Base-by-base conservation (phyloP, 139 green algal species). In the Coelastrella sp. region DNA sequence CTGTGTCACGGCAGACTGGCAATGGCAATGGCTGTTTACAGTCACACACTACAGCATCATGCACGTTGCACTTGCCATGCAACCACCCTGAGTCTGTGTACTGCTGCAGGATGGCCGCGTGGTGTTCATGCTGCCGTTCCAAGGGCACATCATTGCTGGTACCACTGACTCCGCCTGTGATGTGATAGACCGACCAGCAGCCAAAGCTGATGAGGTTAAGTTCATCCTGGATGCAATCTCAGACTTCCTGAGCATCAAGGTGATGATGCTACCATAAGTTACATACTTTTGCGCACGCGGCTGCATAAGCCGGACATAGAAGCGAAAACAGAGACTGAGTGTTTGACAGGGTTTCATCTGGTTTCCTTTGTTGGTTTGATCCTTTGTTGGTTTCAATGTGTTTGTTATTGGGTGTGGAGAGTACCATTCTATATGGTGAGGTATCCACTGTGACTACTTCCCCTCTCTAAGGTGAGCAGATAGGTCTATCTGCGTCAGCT, bases 81-180 rank as follows among this genome's bases (percentile, higher is more conserved):
- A n/a, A n/a, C n/a, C n/a, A n/a, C n/a, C n/a, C n/a, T n/a, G n/a
- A n/a, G n/a, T n/a, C n/a, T n/a, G n/a, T n/a, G n/a, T n/a, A n/a
- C n/a, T n/a, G n/a, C n/a, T n/a, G n/a, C n/a, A n/a, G n/a, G 98
- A 99, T 88, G 98, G 98, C 2, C 93, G 98, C 4, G 97, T 99
- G 58, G 94, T 99, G 78, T 99, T 99, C 94, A 96, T 99, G 96
- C 94, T 99, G 75, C 98, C 97, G 13, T 98, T 95, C 94, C 95
- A 96, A 88, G 95, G 92, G 73, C 64, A 93, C 54, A 96, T 97
- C 56, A 98, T 99, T 76, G 98, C 98, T 0, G 98, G 98, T 61
- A 99, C 98, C 64, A 99, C 98, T 0, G 97, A 99, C 79, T 75
- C 80, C 3, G 64, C 84, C 83, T 90, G 92, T 0, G 91, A 95